Evolutionary conservation across 2,329 filamentous ascomycete species (phyloP), one percentile per base, ranked within the genome.

Genomic region (Nemania serpens): DNA sequence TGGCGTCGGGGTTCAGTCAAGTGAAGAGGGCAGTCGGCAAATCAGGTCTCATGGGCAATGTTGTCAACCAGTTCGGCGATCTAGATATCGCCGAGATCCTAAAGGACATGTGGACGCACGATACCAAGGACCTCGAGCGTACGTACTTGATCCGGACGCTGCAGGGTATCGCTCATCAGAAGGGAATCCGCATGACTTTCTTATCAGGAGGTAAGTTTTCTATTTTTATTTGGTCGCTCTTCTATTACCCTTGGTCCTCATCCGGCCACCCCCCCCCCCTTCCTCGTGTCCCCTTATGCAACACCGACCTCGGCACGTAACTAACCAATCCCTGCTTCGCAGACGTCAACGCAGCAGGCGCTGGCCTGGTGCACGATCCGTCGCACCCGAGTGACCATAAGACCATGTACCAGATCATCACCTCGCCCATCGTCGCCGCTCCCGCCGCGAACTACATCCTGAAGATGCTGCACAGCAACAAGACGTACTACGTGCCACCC

Each of bases 351-450:
- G 90, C 88, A 70, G 93, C 91, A 67, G 95, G 95, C 66, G 95
- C 95, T 20, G 95, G 95, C 60, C 84, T 99, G 11, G 88, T 99
- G 1, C 95, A 99, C 76, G 95, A 99, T 76, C 95, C 95, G 0
- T 85, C 90, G 18, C 91, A 95, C 74, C 94, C 94, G 0, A 88
- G 87, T 41, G 93, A 98, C 76, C 93, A 98, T 83, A 99, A 98
- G 79, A 97, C 95, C 29, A 99, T 99, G 94, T 99, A 98, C 79
- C 95, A 99, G 76, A 85, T 99, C 74, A 97, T 98, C 74, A 89
- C 93, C 1, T 93, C 93, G 2, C 88, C 93, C 6, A 91, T 99
- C 62, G 94, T 98, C 56, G 96, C 96, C 48, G 90, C 91, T 0
- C 94, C 95, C 0, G 90, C 92, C 2, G 85, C 89, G 49, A 86